These are phyloP conservation scores for Starmerella davenportii DNA, from an alignment of 805 yeast species.

Conservation along the genomic window DNA sequence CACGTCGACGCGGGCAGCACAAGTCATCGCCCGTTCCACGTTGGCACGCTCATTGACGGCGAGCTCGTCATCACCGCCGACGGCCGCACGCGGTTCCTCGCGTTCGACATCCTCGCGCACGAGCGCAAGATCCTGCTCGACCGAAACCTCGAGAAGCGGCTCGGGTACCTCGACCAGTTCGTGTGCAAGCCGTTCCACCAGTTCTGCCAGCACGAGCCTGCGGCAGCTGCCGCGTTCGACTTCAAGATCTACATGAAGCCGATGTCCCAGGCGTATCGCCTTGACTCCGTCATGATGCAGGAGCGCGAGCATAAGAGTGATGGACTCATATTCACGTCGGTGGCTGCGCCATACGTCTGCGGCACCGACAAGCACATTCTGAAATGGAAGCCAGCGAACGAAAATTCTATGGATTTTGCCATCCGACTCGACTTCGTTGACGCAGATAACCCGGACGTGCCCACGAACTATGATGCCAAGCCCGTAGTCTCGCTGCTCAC, in stretches of 20 bases:
- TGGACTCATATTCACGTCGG: constrained; percentile 85
- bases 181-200: constrained; percentile 69
- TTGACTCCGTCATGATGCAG: constrained; percentile 54
- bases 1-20: constrained; percentile 50
- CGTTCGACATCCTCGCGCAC: constrained; percentile 79
- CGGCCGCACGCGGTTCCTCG: constrained; percentile 48
- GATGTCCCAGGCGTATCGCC: constrained; percentile 69
- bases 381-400: constrained; percentile 96
- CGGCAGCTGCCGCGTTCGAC: constrained; percentile 57
- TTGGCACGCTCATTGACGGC: constrained; percentile 84
- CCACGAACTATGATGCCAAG: constrained; percentile 43
- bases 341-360: constrained; percentile 65
- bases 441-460: constrained; percentile 34
- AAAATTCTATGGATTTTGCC: constrained; percentile 81
- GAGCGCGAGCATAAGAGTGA: constrained; percentile 75
- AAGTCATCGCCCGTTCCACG: constrained; percentile 45
- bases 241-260: constrained; percentile 73
- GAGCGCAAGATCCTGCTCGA: constrained; percentile 56
- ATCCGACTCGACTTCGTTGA: constrained; percentile 50
- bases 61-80: constrained; percentile 47
- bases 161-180: constrained; percentile 69
- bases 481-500: constrained; percentile 53
- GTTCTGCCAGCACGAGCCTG: constrained; percentile 51
- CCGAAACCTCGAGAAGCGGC: constrained; percentile 57
- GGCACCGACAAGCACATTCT: constrained; percentile 78